Conservation (phyloP, 331 rosid species). For the Spiraea crenata region DNA sequence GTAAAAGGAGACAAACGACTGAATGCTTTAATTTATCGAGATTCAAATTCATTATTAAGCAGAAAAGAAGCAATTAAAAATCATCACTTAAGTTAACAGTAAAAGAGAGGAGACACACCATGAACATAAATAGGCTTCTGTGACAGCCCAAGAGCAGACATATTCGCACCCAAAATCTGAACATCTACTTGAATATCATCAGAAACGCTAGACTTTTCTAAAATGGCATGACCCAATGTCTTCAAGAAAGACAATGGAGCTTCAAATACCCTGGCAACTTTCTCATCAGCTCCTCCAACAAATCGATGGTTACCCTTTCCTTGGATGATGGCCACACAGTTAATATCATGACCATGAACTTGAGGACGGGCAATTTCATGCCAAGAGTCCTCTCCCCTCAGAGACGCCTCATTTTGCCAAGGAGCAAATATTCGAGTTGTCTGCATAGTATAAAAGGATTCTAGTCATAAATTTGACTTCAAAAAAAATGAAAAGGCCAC, state of each 20-base stretch:
- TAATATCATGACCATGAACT: conserved; percentile 95
- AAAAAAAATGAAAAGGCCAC: conserved; percentile 1
- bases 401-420: conserved; percentile 61
- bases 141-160: conserved; percentile 97
- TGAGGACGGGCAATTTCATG: conserved; percentile 95
- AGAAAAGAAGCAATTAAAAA: too few relatives aligned
- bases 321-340: conserved; percentile 65
- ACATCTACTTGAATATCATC: conserved; percentile 60
- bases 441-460: conserved; percentile 43
- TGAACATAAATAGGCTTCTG: conserved; percentile 90
- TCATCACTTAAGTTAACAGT: too few relatives aligned
- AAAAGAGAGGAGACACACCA: conserved; percentile 39
- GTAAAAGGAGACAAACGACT: too few relatives aligned
- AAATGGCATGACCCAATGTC: conserved; percentile 75
- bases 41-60: too few relatives aligned
- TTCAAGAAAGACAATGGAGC: conserved; percentile 84
- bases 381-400: conserved; percentile 53
- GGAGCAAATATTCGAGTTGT: conserved; percentile 83
- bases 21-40: too few relatives aligned
- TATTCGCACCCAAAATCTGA: conserved; percentile 97
- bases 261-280: conserved; percentile 95
- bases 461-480: neutral
- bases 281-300: conserved; percentile 96
- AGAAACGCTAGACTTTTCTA: conserved; percentile 38
- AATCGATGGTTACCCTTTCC: conserved; percentile 89